Base-by-base conservation (phyloP, 352 stramenopile genomes). In the Phytophthora crassamura region DNA sequence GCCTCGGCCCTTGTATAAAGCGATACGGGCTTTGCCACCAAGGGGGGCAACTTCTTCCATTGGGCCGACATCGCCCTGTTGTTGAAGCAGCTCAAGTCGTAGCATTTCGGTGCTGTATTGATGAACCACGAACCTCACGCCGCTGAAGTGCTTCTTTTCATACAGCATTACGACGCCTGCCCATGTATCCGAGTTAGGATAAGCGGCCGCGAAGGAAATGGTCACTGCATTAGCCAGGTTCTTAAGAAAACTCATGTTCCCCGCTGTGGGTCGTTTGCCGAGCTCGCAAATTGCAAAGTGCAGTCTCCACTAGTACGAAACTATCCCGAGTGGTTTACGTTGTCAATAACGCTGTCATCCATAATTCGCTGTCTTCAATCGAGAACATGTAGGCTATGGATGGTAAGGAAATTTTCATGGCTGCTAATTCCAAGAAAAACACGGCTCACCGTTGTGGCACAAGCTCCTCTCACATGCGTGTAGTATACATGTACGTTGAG, bases 1-100 rank as follows among this genome's bases (percentile, higher is more conserved):
- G 1, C 33, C 50, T 12, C 14, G 3, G 38, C 39, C 33, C 16
- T 48, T 59, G 36, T 59, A 59, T 22, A 59, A 59, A n/a, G 36
- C 36, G 2, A 48, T 48, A 38, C 48, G 38, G 15, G 50, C 50
- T 39, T 48, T 59, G 28, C 50, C 50, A 18, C 28, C 30, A n/a
- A 59, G 39, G 22, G 32, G 4, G 50, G 50, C 10, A 55, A 34
- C 6, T 18, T 33, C 35, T 41, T 10, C 36, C 50, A 58, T 18
- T 34, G 46, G 6, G 48, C 34, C 1, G 34, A 56, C 34, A 34
- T 20, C 14, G 36, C 38, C 11, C 38, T 56, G 48, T 56, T 16
- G 35, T 50, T 36, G 20, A 50, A 36, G 43, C 40, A 46, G 4
- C 16, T 32, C 40, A 46, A 9, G 7, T 46, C 40, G 40, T 46